Evolutionary conservation across 441 rosid genomes (phyloP).

Genomic region (Geranium incanum): DNA sequence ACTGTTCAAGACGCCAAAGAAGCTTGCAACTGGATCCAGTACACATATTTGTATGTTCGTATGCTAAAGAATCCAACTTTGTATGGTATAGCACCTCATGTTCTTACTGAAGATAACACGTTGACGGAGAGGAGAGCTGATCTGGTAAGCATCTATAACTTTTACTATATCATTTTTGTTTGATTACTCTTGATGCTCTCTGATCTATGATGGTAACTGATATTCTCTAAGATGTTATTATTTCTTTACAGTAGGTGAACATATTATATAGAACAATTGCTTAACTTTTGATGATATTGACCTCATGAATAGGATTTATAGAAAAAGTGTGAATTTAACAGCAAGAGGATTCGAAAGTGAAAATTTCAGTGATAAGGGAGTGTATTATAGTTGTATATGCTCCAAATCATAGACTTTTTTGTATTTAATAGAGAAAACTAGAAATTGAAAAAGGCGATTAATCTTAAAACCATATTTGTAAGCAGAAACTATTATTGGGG

Average conservation of each 20-base stretch:
- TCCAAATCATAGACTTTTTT: no score
- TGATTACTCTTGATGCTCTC: no score
- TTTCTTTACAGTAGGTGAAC: neutral
- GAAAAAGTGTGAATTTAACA: neutral
- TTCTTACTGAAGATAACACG: conserved; percentile 56
- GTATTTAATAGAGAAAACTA: no score
- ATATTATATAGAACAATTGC: neutral
- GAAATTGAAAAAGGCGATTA: neutral
- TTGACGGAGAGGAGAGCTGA: conserved; percentile 93
- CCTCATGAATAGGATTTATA: neutral
- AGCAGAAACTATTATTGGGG: neutral
- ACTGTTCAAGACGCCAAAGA: conserved; percentile 92
- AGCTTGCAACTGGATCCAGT: conserved; percentile 93
- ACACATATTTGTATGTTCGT: conserved; percentile 73
- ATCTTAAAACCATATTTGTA: neutral
- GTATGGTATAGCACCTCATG: conserved; percentile 80
- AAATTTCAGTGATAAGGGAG: neutral
- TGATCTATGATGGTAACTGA: neutral
- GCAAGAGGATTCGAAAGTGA: neutral
- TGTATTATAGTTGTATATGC: neutral
- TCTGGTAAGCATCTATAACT: conserved; percentile 46
- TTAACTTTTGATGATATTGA: neutral
- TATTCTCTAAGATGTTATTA: neutral
- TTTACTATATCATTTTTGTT: neutral
- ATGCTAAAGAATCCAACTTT: conserved; percentile 81